Evolutionary conservation across 2,329 filamentous ascomycete species (phyloP).

Genomic region (Stagonosporopsis chrysanthemi): DNA sequence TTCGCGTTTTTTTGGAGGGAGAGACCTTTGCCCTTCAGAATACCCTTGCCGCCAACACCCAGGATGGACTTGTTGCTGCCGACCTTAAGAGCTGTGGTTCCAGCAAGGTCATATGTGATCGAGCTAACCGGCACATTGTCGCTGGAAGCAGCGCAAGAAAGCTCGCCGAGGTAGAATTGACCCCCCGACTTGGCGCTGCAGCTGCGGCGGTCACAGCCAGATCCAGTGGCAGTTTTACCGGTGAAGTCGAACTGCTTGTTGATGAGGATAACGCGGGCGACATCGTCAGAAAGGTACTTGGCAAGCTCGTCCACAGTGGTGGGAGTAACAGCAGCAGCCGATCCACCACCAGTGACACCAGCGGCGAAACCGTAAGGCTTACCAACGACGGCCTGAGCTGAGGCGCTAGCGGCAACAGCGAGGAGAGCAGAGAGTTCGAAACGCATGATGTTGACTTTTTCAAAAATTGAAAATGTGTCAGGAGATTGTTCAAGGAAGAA

Average conservation of each 20-base stretch:
- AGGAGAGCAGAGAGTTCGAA: slow-evolving; percentile 27
- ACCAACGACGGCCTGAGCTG: slow-evolving; percentile 34
- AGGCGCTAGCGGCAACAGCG: slow-evolving; percentile 24
- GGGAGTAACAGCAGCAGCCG: slow-evolving; percentile 31
- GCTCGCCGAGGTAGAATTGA: slow-evolving; percentile 33
- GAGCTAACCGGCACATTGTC: slow-evolving; percentile 31
- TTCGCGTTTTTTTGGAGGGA: slow-evolving; percentile 41
- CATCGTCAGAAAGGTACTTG: slow-evolving; percentile 30
- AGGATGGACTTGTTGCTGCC: slow-evolving; percentile 54
- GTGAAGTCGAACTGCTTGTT: slow-evolving; percentile 37
- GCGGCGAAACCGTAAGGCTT: slow-evolving; percentile 35
- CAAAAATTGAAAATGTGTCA: not conserved
- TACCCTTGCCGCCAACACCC: slow-evolving; percentile 49
- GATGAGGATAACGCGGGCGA: slow-evolving; percentile 31
- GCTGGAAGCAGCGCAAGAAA: slow-evolving; percentile 27
- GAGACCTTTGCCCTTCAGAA: slow-evolving; percentile 55
- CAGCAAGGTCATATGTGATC: slow-evolving; percentile 47
- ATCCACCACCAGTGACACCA: slow-evolving; percentile 35
- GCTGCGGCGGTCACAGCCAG: slow-evolving; percentile 30
- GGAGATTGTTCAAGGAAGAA: slow-evolving; percentile 14
- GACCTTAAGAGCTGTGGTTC: slow-evolving; percentile 41
- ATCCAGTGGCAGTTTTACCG: slow-evolving; percentile 28
- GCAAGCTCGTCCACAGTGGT: slow-evolving; percentile 33
- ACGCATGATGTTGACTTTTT: slow-evolving; percentile 25
- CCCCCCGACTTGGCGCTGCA: slow-evolving; percentile 28